Evolutionary conservation across 2,329 filamentous ascomycete species (phyloP).

Genomic region (Paracamarosporium sp.): DNA sequence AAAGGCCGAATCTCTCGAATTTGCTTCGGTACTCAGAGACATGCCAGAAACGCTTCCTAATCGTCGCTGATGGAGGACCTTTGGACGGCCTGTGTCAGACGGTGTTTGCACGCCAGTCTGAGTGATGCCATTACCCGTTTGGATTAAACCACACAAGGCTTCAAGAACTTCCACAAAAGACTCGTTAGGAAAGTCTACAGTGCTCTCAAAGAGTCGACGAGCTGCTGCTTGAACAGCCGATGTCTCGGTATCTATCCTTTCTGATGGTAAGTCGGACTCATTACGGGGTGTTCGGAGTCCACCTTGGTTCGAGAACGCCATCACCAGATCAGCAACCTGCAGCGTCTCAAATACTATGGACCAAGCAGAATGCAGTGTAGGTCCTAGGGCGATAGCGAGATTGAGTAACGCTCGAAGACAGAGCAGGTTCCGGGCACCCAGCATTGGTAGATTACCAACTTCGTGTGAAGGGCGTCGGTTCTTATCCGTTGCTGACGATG

Average conservation of each 20-base stretch:
- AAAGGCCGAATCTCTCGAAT: conserved; percentile 55
- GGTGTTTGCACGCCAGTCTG: conserved; percentile 33
- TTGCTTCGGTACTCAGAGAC: conserved; percentile 47
- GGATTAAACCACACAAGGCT: conserved; percentile 76
- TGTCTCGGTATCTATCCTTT: conserved; percentile 73
- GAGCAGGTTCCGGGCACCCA: conserved; percentile 88
- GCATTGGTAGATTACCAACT: conserved; percentile 46
- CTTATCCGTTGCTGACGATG: conserved; percentile 63
- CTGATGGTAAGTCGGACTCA: conserved; percentile 33
- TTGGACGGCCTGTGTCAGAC: conserved; percentile 27
- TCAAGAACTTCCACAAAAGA: conserved; percentile 79
- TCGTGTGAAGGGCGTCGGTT: conserved; percentile 66
- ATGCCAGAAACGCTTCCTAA: conserved; percentile 53
- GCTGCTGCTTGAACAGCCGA: conserved; percentile 89
- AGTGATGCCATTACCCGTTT: conserved; percentile 25
- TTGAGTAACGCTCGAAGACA: conserved; percentile 93
- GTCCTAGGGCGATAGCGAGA: conserved; percentile 89
- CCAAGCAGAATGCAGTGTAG: conserved; percentile 85
- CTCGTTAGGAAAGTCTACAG: conserved; percentile 84
- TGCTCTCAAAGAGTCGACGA: conserved; percentile 87
- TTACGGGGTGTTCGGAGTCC: conserved; percentile 26
- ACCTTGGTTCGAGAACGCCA: conserved; percentile 57
- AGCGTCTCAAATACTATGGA: conserved; percentile 89
- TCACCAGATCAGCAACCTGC: conserved; percentile 88
- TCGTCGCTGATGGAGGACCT: conserved; percentile 45